These are phyloP conservation scores for Carex parvula DNA, from an alignment of 176 grass and related monocot genomes.

Conservation along the genomic window DNA sequence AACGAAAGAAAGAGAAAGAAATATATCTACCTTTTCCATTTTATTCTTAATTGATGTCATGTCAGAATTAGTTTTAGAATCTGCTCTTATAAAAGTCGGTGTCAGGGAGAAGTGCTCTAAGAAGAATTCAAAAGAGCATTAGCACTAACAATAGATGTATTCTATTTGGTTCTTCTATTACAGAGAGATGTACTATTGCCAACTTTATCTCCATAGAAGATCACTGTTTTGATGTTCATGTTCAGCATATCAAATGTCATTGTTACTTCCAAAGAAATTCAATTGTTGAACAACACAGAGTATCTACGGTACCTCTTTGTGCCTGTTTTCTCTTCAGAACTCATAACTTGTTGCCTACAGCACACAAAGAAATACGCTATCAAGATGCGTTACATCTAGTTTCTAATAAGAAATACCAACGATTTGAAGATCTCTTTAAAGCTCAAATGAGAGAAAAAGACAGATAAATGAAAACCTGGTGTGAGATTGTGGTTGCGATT, in stretches of 20 bases:
- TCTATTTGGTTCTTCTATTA: too few species aligned
- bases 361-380: not conserved
- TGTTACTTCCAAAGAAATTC: too few species aligned
- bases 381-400: not conserved
- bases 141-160: too few species aligned
- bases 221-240: too few species aligned
- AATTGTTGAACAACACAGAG: not conserved
- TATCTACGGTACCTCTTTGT: not conserved
- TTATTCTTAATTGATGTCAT: not conserved
- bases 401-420: not conserved
- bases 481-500: not conserved
- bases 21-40: not conserved
- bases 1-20: not conserved
- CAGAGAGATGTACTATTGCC: too few species aligned
- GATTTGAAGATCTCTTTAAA: not conserved
- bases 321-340: constrained; percentile 11
- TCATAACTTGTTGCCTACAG: not conserved
- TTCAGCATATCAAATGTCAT: too few species aligned
- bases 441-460: not conserved
- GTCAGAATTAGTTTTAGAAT: not conserved
- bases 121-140: not conserved
- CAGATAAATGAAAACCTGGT: not conserved
- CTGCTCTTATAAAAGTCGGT: not conserved
- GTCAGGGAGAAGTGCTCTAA: not conserved
- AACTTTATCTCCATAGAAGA: too few species aligned